Evolutionary conservation across 1,139 yeast species (phyloP).

Genomic region (Suhomyces guaymorum): DNA sequence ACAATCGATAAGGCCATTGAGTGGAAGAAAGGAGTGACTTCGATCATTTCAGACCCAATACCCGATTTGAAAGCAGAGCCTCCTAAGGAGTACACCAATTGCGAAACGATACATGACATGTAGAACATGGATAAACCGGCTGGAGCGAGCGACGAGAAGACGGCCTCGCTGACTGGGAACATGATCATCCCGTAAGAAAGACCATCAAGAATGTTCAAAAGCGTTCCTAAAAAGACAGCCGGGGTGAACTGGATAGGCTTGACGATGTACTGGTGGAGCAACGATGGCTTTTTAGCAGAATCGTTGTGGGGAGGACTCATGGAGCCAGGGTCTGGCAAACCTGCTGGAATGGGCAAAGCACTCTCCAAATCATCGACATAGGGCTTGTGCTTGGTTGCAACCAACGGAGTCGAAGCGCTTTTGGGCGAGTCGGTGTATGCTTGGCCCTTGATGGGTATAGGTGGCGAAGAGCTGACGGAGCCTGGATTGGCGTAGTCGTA

Average conservation of each 20-base stretch:
- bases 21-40: slow-evolving; percentile 96
- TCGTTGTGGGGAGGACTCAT: not conserved
- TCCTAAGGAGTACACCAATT: slow-evolving; percentile 83
- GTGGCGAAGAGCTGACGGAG: slow-evolving; percentile 24
- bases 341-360: slow-evolving; percentile 2
- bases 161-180: slow-evolving; percentile 83
- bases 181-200: slow-evolving; percentile 96
- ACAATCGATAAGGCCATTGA: slow-evolving; percentile 82
- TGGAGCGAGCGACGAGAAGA: slow-evolving; percentile 78
- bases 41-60: slow-evolving; percentile 97
- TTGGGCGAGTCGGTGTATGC: slow-evolving; percentile 1
- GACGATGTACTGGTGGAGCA: slow-evolving; percentile 22
- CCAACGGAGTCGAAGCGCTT: too few relatives aligned
- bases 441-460: slow-evolving; percentile 21
- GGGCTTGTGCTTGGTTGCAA: slow-evolving; percentile 7
- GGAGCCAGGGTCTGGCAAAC: not conserved
- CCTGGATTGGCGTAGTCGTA: slow-evolving; percentile 16
- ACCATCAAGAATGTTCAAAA: slow-evolving; percentile 87
- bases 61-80: slow-evolving; percentile 89
- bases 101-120: slow-evolving; percentile 84
- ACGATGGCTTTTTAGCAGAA: slow-evolving; percentile 3
- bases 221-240: slow-evolving; percentile 79
- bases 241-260: slow-evolving; percentile 59
- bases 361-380: slow-evolving; percentile 9
- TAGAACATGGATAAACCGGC: slow-evolving; percentile 93